Conservation (phyloP, 2,329 filamentous ascomycete genomes). For the Zelopaecilomyces penicillatus region DNA sequence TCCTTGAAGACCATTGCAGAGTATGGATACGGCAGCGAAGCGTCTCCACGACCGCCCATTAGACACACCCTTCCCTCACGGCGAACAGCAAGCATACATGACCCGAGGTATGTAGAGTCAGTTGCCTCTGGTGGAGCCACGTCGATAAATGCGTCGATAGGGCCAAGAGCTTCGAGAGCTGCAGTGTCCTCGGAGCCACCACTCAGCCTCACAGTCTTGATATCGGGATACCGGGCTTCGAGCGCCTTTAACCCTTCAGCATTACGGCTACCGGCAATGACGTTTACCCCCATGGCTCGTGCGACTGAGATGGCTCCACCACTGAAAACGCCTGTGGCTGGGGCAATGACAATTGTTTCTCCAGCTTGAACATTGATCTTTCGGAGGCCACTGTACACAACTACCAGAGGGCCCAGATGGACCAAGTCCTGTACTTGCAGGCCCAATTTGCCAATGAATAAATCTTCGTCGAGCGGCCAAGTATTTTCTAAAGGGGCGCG, state of each 20-base stretch:
- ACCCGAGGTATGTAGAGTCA: slow-evolving; percentile 29
- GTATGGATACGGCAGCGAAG: slow-evolving; percentile 14
- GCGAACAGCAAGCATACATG: slow-evolving; percentile 27
- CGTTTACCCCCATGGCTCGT: slow-evolving; percentile 40
- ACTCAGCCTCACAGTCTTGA: slow-evolving; percentile 33
- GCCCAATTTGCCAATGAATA: slow-evolving; percentile 22
- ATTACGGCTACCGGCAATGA: slow-evolving; percentile 43
- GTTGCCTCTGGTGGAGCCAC: slow-evolving; percentile 31
- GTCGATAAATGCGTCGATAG: slow-evolving; percentile 36
- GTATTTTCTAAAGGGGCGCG: slow-evolving; percentile 27
- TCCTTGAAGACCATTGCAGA: slow-evolving; percentile 19
- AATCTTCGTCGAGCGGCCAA: slow-evolving; percentile 22
- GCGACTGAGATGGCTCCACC: slow-evolving; percentile 39
- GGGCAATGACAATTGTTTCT: slow-evolving; percentile 40
- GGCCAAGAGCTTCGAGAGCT: slow-evolving; percentile 24
- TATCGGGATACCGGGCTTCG: slow-evolving; percentile 12
- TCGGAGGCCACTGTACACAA: slow-evolving; percentile 37
- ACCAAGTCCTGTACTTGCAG: slow-evolving; percentile 32
- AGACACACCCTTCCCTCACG: slow-evolving; percentile 15
- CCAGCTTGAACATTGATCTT: slow-evolving; percentile 35
- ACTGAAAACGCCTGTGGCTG: slow-evolving; percentile 42
- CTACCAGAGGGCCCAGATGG: slow-evolving; percentile 25
- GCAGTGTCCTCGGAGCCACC: slow-evolving; percentile 31
- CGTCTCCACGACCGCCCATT: slow-evolving; percentile 23
- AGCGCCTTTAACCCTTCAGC: slow-evolving; percentile 24